phyloP scores from a whole-genome alignment of 495 filamentous ascomycete species.

The Glarea lozoyensis region DNA sequence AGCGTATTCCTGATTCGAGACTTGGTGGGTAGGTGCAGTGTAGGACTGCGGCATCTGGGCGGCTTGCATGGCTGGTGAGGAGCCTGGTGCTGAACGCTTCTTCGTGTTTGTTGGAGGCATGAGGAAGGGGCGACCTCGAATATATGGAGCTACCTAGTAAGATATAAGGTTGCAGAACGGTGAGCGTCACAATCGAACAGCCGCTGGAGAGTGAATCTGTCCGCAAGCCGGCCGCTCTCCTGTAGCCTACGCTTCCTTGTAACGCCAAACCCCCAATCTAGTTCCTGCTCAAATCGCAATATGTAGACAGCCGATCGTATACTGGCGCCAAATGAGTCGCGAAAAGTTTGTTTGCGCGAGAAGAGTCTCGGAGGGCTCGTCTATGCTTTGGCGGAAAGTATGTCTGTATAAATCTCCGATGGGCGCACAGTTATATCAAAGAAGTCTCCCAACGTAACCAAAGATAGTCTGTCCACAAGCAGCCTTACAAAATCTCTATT shows the following conservation, averaged over 20 bases:
- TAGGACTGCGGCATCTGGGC: constrained; percentile 14
- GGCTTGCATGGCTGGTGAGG: constrained; percentile 34
- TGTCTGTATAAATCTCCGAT: constrained; percentile 8
- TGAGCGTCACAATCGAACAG: too few relatives aligned
- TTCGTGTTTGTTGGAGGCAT: constrained; percentile 42
- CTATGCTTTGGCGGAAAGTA: not conserved
- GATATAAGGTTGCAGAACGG: too few relatives aligned
- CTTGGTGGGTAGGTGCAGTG: constrained; percentile 30
- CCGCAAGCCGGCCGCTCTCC: too few relatives aligned
- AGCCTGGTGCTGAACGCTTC: constrained; percentile 69
- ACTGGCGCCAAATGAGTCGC: constrained; percentile 5
- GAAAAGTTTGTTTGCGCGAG: constrained; percentile 14
- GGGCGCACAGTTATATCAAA: constrained; percentile 9
- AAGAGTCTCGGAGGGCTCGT: constrained; percentile 8
- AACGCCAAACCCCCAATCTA: constrained; percentile 1
- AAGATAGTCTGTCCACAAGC: constrained; percentile 11
- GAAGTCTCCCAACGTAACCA: constrained; percentile 13
- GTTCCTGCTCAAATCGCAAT: too few relatives aligned
- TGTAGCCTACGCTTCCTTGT: not conserved
- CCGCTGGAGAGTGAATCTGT: too few relatives aligned
- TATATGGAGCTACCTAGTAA: too few relatives aligned
- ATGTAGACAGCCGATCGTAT: too few relatives aligned
- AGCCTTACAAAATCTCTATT: constrained; percentile 18
- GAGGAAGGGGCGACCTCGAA: too few relatives aligned
- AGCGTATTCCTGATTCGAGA: constrained; percentile 47